phyloP scores from a whole-genome alignment of 805 yeast genomes.

The Teunomyces pallodes region DNA sequence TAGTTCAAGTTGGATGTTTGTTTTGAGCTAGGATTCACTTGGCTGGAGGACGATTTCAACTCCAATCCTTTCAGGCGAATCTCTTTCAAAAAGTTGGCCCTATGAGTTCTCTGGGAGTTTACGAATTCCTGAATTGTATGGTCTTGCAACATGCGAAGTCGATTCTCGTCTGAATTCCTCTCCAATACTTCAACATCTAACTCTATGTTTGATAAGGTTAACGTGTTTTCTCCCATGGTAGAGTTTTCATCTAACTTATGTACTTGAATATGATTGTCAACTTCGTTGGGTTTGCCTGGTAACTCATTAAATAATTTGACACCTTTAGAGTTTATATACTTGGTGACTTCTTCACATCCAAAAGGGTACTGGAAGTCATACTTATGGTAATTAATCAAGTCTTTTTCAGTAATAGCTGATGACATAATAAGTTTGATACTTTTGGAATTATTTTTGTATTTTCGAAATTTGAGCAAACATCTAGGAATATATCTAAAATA shows the following conservation, averaged over 20 bases:
- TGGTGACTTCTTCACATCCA: not conserved
- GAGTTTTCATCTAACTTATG: not conserved
- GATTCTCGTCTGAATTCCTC: slow-evolving; percentile 7
- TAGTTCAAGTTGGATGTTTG: slow-evolving; percentile 2
- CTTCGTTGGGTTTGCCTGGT: not conserved
- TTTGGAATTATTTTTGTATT: slow-evolving; percentile 1
- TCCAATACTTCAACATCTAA: slow-evolving; percentile 20
- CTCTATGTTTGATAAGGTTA: slow-evolving; percentile 12
- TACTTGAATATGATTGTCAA: not conserved
- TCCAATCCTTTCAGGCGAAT: slow-evolving; percentile 20
- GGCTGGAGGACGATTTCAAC: slow-evolving; percentile 4
- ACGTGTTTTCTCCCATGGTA: not conserved
- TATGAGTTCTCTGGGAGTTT: slow-evolving; percentile 18
- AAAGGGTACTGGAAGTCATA: not conserved
- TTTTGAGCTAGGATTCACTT: not conserved
- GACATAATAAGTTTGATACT: not conserved
- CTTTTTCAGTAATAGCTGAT: slow-evolving; percentile 9
- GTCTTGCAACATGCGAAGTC: slow-evolving; percentile 7
- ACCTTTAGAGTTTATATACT: not conserved
- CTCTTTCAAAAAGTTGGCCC: slow-evolving; percentile 21
- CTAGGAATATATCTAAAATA: not conserved
- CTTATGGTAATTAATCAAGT: slow-evolving; percentile 17
- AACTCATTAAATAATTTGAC: not conserved
- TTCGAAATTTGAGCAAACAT: slow-evolving; percentile 1
- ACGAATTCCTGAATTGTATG: slow-evolving; percentile 14